phyloP scores from a whole-genome alignment of 106 monocot species.

The Dactylorhiza incarnata region DNA sequence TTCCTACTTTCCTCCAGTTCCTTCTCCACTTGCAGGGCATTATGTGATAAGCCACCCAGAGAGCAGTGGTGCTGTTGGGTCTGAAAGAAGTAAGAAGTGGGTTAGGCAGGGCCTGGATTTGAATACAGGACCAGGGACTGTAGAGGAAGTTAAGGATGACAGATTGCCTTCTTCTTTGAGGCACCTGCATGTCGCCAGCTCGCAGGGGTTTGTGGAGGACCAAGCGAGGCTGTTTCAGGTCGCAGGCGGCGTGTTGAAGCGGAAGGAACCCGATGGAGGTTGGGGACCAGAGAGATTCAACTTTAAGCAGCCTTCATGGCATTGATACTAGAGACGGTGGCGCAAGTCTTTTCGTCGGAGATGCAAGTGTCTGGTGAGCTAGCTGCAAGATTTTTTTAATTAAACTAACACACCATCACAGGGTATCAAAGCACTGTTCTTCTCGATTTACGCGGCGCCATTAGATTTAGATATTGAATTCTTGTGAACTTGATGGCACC shows the following conservation, averaged over 20 bases:
- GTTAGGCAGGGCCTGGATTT: constrained; percentile 55
- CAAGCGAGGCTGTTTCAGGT: constrained; percentile 33
- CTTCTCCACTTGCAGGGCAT: constrained; percentile 40
- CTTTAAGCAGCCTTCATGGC: constrained; percentile 46
- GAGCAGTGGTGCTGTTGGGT: constrained; percentile 13
- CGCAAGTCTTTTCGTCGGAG: not conserved
- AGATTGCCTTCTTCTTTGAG: constrained; percentile 18
- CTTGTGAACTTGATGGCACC: too few relatives aligned
- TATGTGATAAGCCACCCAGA: constrained; percentile 38
- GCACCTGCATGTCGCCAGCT: constrained; percentile 24
- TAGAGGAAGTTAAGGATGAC: constrained; percentile 35
- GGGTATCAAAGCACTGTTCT: too few relatives aligned
- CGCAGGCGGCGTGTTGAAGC: constrained; percentile 36
- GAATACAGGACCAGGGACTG: constrained; percentile 58
- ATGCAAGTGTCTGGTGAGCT: not conserved
- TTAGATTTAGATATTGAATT: too few relatives aligned
- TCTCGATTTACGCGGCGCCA: too few relatives aligned
- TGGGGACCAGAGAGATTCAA: constrained; percentile 55
- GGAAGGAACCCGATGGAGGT: constrained; percentile 63
- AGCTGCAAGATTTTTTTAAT: not conserved
- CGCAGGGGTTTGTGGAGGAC: constrained; percentile 44
- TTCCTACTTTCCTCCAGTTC: constrained; percentile 33
- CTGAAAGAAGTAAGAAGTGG: constrained; percentile 39
- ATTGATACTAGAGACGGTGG: constrained; percentile 8
- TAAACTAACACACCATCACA: too few relatives aligned